Conservation (phyloP, 1,139 yeast genomes). For the Yarrowia galli region DNA sequence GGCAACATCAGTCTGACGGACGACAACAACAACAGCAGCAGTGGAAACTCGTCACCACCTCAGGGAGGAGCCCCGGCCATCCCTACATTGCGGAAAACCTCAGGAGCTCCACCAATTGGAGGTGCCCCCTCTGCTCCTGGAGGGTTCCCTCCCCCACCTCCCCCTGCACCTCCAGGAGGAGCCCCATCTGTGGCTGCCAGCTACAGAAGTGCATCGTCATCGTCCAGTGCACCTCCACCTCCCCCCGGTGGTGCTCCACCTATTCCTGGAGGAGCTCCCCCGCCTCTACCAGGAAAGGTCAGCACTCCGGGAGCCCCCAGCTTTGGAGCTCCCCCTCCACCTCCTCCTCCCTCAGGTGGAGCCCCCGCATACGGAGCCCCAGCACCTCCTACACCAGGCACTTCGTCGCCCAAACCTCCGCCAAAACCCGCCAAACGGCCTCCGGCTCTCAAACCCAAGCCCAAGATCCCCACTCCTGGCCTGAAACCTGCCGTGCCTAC, state of each 20-base stretch:
- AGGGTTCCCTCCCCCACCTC: slow-evolving; percentile 3
- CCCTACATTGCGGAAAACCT: slow-evolving; percentile 37
- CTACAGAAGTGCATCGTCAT: slow-evolving; percentile 34
- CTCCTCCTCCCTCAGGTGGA: slow-evolving; percentile 45
- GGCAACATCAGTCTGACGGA: slow-evolving; percentile 57
- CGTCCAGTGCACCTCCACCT: slow-evolving; percentile 44
- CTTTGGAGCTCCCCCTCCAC: slow-evolving; percentile 44
- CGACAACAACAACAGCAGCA: background rate
- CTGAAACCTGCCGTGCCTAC: slow-evolving; percentile 26
- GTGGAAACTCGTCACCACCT: slow-evolving; percentile 27
- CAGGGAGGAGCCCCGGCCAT: slow-evolving; percentile 40
- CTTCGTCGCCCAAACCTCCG: slow-evolving; percentile 30
- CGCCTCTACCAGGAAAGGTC: slow-evolving; percentile 42
- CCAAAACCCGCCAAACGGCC: slow-evolving; percentile 30
- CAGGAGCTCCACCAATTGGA: slow-evolving; percentile 42
- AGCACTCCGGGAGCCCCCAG: slow-evolving; percentile 35
- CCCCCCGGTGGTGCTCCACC: slow-evolving; percentile 44
- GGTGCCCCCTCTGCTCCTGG: slow-evolving; percentile 44
- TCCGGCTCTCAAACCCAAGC: slow-evolving; percentile 35
- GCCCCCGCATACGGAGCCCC: slow-evolving; percentile 44
- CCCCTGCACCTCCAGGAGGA: slow-evolving; percentile 16
- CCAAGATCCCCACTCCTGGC: slow-evolving; percentile 36
- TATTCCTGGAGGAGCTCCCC: slow-evolving; percentile 42
- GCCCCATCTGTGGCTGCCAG: slow-evolving; percentile 39
- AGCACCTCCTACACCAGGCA: slow-evolving; percentile 40